Conservation (phyloP, 2,329 filamentous ascomycete genomes). For the Ascosphaera pollenicola region DNA sequence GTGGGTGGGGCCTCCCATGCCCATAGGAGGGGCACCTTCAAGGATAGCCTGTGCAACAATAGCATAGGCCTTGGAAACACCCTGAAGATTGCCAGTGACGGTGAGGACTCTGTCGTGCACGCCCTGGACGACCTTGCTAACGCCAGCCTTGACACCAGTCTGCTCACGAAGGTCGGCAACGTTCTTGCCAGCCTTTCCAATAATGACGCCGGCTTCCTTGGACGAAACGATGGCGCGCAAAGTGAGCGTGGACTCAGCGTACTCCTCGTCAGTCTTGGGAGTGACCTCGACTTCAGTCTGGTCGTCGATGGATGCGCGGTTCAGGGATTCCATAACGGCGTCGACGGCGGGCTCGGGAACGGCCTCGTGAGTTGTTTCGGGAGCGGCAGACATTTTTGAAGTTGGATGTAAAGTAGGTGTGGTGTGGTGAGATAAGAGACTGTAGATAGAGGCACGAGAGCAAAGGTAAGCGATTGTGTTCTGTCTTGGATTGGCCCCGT, state of each 20-base stretch:
- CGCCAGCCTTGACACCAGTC: constrained; percentile 91
- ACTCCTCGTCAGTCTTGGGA: constrained; percentile 92
- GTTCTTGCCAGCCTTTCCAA: constrained; percentile 96
- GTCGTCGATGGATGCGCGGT: constrained; percentile 45
- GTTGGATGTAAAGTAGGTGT: neutral
- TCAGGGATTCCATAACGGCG: constrained; percentile 37
- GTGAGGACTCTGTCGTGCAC: constrained; percentile 95
- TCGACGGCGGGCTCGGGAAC: constrained; percentile 34
- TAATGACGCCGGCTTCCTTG: constrained; percentile 97
- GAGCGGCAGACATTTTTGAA: constrained; percentile 38
- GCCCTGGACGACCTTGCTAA: constrained; percentile 95
- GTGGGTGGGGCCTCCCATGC: constrained; percentile 78
- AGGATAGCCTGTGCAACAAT: constrained; percentile 80
- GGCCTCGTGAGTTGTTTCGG: constrained; percentile 33
- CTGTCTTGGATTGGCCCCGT: neutral
- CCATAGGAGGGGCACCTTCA: constrained; percentile 83
- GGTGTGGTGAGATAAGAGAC: neutral
- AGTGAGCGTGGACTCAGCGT: constrained; percentile 77
- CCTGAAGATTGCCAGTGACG: constrained; percentile 72
- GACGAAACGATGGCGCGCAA: constrained; percentile 95
- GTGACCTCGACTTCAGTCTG: constrained; percentile 47
- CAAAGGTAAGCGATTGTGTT: neutral
- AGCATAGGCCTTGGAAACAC: constrained; percentile 78
- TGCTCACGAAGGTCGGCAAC: constrained; percentile 93
- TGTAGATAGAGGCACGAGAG: neutral